These are phyloP conservation scores for Austropuccinia psidii DNA, from an alignment of 1,284 basidiomycete genomes.

Conservation along the genomic window DNA sequence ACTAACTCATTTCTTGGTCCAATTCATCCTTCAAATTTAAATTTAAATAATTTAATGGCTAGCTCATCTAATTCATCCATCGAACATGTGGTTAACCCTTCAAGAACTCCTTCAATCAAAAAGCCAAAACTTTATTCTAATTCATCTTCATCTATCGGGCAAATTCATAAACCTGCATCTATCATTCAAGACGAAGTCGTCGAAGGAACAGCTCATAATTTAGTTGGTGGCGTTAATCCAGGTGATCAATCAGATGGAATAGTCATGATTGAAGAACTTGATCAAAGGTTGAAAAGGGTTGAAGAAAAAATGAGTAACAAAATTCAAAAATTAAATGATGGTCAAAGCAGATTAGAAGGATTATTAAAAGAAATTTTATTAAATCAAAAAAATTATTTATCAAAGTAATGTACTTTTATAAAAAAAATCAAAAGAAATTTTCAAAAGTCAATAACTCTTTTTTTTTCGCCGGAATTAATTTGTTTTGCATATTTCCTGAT, in stretches of 20 bases:
- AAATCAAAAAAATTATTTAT: too few species aligned
- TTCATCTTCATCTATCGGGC: background rate
- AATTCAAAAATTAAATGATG: background rate
- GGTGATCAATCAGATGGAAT: too few species aligned
- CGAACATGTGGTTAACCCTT: background rate
- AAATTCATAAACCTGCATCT: slow-evolving; percentile 24
- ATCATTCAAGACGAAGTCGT: slow-evolving; percentile 31
- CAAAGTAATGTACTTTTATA: too few species aligned
- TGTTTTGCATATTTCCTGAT: too few species aligned
- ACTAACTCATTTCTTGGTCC: background rate
- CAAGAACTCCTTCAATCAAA: background rate
- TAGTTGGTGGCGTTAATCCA: too few species aligned
- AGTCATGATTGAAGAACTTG: background rate
- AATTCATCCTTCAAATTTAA: background rate
- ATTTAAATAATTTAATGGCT: background rate
- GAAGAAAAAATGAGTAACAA: background rate
- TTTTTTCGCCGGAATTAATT: too few species aligned
- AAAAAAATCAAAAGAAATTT: too few species aligned
- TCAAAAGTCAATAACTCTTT: too few species aligned
- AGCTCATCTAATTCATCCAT: background rate
- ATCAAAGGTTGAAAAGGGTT: background rate
- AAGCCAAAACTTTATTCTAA: background rate
- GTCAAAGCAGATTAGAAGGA: background rate
- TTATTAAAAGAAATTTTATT: background rate
- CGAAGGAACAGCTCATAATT: too few species aligned